Evolutionary conservation across 306 rosid species (phyloP).

Genomic region (Argentina anserina): DNA sequence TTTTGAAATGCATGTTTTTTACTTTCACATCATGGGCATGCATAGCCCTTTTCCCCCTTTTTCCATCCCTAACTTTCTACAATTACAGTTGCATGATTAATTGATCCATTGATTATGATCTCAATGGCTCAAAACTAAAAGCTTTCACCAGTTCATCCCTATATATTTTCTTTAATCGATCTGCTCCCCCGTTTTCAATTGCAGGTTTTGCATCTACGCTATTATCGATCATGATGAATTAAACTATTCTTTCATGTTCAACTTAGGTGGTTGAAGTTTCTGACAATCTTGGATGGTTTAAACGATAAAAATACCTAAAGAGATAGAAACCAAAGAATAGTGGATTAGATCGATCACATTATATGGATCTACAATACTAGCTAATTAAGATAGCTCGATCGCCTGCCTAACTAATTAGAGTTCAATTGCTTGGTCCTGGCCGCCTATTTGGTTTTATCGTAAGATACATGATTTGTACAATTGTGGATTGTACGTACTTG

Average conservation of each 20-base stretch:
- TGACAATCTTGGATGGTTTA: conserved; percentile 62
- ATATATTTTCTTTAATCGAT: not conserved
- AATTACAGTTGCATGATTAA: conserved; percentile 71
- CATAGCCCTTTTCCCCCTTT: conserved; percentile 20
- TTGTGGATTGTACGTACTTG: not conserved
- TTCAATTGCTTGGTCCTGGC: not conserved
- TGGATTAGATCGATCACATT: conserved; percentile 21
- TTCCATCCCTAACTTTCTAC: conserved; percentile 39
- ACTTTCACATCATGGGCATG: conserved; percentile 37
- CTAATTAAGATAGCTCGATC: not conserved
- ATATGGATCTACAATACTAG: conserved; percentile 1
- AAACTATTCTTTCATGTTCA: conserved; percentile 10
- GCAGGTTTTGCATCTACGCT: conserved; percentile 1
- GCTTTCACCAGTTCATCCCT: not conserved
- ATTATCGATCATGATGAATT: conserved; percentile 26
- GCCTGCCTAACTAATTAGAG: not conserved
- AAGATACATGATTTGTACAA: not conserved
- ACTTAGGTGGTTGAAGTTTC: conserved; percentile 37
- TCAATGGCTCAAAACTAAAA: conserved; percentile 48
- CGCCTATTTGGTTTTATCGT: conserved; percentile 11
- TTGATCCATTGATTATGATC: conserved; percentile 57
- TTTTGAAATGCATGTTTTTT: conserved; percentile 16
- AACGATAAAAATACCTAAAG: conserved; percentile 6
- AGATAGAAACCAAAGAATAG: not conserved
- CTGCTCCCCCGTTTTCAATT: not conserved